A percentile compares a stretch with the other conserved stretches of the same genome.
phyloP scores from a whole-genome alignment of 495 filamentous ascomycete species.

The Podospora fimiseda region DNA sequence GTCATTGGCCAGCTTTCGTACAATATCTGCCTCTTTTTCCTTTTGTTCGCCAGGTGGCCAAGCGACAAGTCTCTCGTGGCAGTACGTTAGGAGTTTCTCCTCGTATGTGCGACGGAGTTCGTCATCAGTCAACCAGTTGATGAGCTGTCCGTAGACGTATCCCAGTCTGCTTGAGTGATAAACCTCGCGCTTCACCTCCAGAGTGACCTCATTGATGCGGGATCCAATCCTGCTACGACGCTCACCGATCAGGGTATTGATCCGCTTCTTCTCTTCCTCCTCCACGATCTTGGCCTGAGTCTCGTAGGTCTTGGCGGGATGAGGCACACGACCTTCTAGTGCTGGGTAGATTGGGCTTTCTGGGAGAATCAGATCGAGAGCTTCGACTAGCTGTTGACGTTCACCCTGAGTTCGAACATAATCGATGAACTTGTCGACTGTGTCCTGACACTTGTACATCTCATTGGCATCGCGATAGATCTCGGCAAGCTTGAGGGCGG shows the following conservation, averaged over 20 bases:
- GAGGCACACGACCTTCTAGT: slow-evolving; percentile 78
- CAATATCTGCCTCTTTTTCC: slow-evolving; percentile 56
- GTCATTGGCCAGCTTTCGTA: slow-evolving; percentile 69
- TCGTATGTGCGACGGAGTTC: slow-evolving; percentile 77
- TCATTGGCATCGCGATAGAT: slow-evolving; percentile 65
- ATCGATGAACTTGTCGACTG: slow-evolving; percentile 71
- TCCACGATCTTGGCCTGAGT: slow-evolving; percentile 82
- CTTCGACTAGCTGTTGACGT: slow-evolving; percentile 61
- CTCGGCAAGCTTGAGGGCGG: slow-evolving; percentile 63
- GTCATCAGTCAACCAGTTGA: slow-evolving; percentile 87
- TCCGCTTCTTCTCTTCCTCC: slow-evolving; percentile 77
- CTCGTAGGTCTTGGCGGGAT: slow-evolving; percentile 74
- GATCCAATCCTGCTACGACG: slow-evolving; percentile 84
- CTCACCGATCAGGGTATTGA: slow-evolving; percentile 86
- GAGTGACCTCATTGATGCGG: slow-evolving; percentile 69
- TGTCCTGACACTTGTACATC: slow-evolving; percentile 63
- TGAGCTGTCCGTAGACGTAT: slow-evolving; percentile 67
- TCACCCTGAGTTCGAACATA: slow-evolving; percentile 66
- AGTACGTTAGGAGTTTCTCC: slow-evolving; percentile 79
- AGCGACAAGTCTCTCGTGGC: slow-evolving; percentile 67
- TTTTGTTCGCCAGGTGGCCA: slow-evolving; percentile 57
- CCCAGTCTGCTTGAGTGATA: slow-evolving; percentile 63
- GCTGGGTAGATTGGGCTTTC: slow-evolving; percentile 67
- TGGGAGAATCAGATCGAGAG: slow-evolving; percentile 71
- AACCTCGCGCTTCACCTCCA: slow-evolving; percentile 83